Percentiles rank a stretch among this genome's conserved stretches.
phyloP scores from a whole-genome alignment of 2,329 filamentous ascomycete genomes.

The Nothopassalora personata region DNA sequence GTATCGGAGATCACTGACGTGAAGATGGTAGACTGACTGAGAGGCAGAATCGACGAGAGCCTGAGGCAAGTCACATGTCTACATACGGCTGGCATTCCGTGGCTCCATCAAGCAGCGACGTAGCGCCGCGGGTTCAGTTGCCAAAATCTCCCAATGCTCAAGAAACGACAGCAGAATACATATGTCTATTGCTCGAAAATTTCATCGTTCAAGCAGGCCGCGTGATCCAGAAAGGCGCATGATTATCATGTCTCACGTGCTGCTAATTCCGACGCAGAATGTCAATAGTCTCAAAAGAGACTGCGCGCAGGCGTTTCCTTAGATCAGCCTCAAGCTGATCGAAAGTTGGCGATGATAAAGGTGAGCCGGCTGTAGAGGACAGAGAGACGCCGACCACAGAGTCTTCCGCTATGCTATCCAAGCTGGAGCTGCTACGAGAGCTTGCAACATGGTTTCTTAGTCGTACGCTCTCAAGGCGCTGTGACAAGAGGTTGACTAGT shows the following conservation, averaged over 20 bases:
- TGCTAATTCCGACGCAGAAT: not conserved
- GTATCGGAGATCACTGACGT: not conserved
- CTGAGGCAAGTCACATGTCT: not conserved
- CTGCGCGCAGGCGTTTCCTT: not conserved
- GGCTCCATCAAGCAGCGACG: not conserved
- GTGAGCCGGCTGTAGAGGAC: not conserved
- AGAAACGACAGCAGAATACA: not conserved
- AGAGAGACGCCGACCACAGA: not conserved
- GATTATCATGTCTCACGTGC: not conserved
- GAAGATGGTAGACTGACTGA: not conserved
- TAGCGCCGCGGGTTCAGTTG: not conserved
- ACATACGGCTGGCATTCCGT: not conserved
- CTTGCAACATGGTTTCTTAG: not conserved
- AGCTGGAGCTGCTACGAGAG: not conserved
- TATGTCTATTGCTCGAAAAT: not conserved
- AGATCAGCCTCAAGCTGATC: slow-evolving; percentile 3
- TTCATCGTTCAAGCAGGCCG: not conserved
- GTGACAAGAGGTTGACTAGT: slow-evolving; percentile 2
- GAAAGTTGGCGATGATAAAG: not conserved
- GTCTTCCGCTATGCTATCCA: not conserved
- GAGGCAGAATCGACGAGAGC: not conserved
- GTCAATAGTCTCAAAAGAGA: slow-evolving; percentile 1
- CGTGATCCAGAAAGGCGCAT: not conserved
- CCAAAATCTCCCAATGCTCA: not conserved
- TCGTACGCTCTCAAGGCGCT: not conserved